phyloP scores from a whole-genome alignment of 768 basidiomycete species.

The Fomitopsis serialis region DNA sequence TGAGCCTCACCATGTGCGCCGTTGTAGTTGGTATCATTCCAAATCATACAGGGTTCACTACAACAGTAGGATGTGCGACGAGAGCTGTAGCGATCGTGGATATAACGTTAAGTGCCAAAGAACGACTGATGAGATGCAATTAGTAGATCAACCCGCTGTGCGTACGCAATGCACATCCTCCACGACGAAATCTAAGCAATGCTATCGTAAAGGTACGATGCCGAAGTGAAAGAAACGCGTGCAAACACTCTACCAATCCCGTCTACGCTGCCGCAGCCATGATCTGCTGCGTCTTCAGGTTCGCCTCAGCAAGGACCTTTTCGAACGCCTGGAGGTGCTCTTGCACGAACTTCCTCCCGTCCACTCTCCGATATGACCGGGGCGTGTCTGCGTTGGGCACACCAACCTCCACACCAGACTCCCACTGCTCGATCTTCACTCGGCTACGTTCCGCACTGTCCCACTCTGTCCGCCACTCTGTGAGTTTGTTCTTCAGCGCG shows the following conservation, averaged over 20 bases:
- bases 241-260: background rate
- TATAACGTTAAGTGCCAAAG: background rate
- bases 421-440: slow-evolving; percentile 74
- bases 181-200: background rate
- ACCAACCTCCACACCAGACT: slow-evolving; percentile 50
- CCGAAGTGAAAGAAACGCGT: background rate
- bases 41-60: background rate
- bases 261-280: slow-evolving; percentile 56
- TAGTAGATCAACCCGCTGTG: slow-evolving; percentile 2
- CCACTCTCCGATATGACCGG: slow-evolving; percentile 38
- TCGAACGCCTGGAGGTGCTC: slow-evolving; percentile 78
- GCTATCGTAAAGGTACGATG: background rate
- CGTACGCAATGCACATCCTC: background rate
- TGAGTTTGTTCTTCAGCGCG: slow-evolving; percentile 77
- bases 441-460: slow-evolving; percentile 83
- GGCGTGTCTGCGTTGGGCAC: slow-evolving; percentile 28
- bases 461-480: slow-evolving; percentile 76
- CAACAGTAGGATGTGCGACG: background rate
- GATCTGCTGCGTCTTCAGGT: slow-evolving; percentile 72
- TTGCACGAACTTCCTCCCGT: slow-evolving; percentile 68
- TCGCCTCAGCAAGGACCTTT: slow-evolving; percentile 65
- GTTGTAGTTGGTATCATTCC: no score
- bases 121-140: background rate
- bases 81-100: background rate
- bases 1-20: no score